Conservation (phyloP, 1,284 basidiomycete genomes). For the Agaricales sp. region DNA sequence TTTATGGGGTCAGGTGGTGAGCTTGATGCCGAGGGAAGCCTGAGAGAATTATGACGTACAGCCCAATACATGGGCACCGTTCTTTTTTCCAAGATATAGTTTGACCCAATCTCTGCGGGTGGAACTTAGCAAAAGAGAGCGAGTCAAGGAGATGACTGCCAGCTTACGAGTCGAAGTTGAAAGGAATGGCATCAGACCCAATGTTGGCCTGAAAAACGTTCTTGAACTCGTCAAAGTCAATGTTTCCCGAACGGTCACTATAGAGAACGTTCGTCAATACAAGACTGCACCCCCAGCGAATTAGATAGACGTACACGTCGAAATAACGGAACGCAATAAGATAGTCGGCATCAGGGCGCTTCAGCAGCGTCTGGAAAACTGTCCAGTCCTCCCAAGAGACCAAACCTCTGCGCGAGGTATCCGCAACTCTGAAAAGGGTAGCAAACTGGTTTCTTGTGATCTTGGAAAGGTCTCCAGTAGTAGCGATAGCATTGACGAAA, state of each 20-base stretch:
- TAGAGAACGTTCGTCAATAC: neutral
- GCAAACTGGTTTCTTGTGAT: slow-evolving; percentile 82
- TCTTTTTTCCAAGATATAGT: slow-evolving; percentile 85
- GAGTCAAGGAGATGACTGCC: slow-evolving; percentile 6
- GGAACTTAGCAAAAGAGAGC: slow-evolving; percentile 8
- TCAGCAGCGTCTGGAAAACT: slow-evolving; percentile 84
- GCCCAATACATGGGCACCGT: slow-evolving; percentile 82
- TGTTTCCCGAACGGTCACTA: slow-evolving; percentile 81
- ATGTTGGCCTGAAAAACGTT: slow-evolving; percentile 78
- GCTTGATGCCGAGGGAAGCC: neutral
- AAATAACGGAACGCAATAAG: slow-evolving; percentile 96
- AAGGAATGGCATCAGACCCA: slow-evolving; percentile 77
- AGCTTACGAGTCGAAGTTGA: slow-evolving; percentile 83
- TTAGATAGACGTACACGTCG: slow-evolving; percentile 61
- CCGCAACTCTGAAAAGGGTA: slow-evolving; percentile 86
- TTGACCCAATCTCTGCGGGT: slow-evolving; percentile 79
- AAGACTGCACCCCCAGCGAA: neutral
- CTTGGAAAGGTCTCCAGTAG: slow-evolving; percentile 72
- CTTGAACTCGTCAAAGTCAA: slow-evolving; percentile 91
- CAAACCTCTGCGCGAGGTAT: slow-evolving; percentile 64
- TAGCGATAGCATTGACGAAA: slow-evolving; percentile 90
- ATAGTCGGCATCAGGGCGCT: slow-evolving; percentile 88
- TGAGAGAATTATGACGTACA: slow-evolving; percentile 44
- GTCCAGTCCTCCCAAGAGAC: slow-evolving; percentile 93
- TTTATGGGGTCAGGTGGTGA: slow-evolving; percentile 7